These are phyloP conservation scores for Claviceps pazoutovae DNA, from an alignment of 2,329 filamentous ascomycete genomes.

Conservation along the genomic window DNA sequence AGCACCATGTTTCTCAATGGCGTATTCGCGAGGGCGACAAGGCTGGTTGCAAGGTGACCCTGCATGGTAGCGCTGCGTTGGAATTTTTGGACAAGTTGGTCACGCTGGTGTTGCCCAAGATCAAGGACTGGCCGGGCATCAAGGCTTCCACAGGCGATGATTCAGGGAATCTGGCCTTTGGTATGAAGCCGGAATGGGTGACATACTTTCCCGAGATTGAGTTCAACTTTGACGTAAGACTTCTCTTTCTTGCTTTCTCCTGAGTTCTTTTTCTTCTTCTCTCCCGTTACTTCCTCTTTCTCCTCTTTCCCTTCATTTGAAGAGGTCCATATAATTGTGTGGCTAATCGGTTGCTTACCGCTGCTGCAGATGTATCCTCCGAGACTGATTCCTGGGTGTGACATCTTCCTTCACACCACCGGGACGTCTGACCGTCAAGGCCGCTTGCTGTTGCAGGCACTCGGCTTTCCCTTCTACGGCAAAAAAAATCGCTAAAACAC, in stretches of 20 bases:
- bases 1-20: constrained; percentile 61
- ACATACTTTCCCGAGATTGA: constrained; percentile 87
- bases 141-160: constrained; percentile 59
- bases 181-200: constrained; percentile 61
- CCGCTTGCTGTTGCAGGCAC: constrained; percentile 46
- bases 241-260: constrained; percentile 9
- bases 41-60: constrained; percentile 61
- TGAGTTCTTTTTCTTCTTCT: neutral
- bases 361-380: constrained; percentile 40
- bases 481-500: constrained; percentile 36
- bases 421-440: constrained; percentile 78
- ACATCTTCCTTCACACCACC: constrained; percentile 72
- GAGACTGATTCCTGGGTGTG: constrained; percentile 70
- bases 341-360: no score
- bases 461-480: constrained; percentile 59
- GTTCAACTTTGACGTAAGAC: constrained; percentile 78
- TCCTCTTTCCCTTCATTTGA: neutral
- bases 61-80: constrained; percentile 69
- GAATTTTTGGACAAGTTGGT: constrained; percentile 85
- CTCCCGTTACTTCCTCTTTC: neutral
- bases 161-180: constrained; percentile 76
- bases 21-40: constrained; percentile 56
- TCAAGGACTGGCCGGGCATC: constrained; percentile 86
- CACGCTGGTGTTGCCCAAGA: constrained; percentile 79
- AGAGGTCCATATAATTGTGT: no score